Conservation (phyloP, 768 basidiomycete genomes). For the Hypholoma sublateritium region DNA sequence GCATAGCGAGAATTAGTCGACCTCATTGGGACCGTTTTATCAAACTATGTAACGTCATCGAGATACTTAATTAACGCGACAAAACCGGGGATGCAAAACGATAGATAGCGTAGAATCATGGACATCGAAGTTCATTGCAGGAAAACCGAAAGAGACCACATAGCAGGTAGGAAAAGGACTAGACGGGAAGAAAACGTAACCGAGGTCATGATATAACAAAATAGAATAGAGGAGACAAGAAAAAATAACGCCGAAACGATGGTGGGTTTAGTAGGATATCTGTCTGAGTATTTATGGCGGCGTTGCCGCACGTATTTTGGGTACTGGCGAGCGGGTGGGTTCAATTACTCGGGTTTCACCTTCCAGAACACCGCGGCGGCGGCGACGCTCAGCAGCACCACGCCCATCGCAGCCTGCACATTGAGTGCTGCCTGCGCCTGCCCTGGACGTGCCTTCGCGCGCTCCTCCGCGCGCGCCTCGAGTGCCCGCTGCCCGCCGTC, state of each 20-base stretch:
- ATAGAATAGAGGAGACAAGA: too few species aligned
- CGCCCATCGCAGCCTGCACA: constrained; percentile 60
- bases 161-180: too few species aligned
- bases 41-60: neutral
- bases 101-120: neutral
- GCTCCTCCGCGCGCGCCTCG: neutral
- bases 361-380: constrained; percentile 76
- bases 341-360: constrained; percentile 42
- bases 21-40: neutral
- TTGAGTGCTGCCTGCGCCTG: constrained; percentile 22
- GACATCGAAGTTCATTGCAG: too few species aligned
- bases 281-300: neutral
- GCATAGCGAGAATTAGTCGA: too few species aligned
- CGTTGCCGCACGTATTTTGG: neutral
- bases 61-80: neutral
- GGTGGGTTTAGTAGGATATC: neutral
- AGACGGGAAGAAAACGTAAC: too few species aligned
- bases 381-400: constrained; percentile 64
- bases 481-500: neutral
- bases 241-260: too few species aligned
- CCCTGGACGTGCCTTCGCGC: neutral
- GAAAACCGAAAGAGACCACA: too few species aligned
- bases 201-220: too few species aligned
- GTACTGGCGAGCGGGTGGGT: neutral
- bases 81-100: neutral